Conservation (phyloP, 2,329 filamentous ascomycete species). For the Rhinocladiella similis region DNA sequence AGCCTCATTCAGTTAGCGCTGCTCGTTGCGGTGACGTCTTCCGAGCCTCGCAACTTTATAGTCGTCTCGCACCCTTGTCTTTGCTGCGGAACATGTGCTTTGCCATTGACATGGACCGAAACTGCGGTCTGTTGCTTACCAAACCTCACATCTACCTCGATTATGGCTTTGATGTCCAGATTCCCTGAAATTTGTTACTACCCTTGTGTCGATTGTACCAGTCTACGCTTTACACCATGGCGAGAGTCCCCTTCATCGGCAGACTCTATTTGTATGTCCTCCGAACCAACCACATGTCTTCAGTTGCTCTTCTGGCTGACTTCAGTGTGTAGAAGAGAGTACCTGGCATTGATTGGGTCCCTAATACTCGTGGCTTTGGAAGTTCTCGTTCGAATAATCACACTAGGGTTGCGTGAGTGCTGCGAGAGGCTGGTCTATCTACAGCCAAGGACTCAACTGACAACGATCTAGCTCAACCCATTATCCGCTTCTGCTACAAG, state of each 20-base stretch:
- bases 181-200: conserved; percentile 2
- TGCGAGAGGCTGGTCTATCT: neutral
- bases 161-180: conserved; percentile 22
- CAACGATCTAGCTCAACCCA: conserved; percentile 62
- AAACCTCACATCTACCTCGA: neutral
- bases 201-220: neutral
- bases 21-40: too few species aligned
- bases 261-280: conserved; percentile 53
- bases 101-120: neutral
- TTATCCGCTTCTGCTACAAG: conserved; percentile 80
- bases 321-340: conserved; percentile 66
- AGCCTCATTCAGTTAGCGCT: too few species aligned
- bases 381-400: conserved; percentile 78
- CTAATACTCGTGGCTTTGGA: conserved; percentile 82
- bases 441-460: conserved; percentile 13
- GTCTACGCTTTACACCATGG: conserved; percentile 40
- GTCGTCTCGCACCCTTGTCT: neutral
- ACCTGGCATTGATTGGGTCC: conserved; percentile 80
- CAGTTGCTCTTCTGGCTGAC: conserved; percentile 4
- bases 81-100: neutral
- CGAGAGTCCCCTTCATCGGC: conserved; percentile 63
- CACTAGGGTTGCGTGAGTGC: conserved; percentile 76
- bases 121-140: neutral
- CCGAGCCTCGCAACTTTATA: too few species aligned
- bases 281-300: neutral